Evolutionary conservation across 1,284 basidiomycete genomes (phyloP).

Genomic region (Laetiporus sulphureus): DNA sequence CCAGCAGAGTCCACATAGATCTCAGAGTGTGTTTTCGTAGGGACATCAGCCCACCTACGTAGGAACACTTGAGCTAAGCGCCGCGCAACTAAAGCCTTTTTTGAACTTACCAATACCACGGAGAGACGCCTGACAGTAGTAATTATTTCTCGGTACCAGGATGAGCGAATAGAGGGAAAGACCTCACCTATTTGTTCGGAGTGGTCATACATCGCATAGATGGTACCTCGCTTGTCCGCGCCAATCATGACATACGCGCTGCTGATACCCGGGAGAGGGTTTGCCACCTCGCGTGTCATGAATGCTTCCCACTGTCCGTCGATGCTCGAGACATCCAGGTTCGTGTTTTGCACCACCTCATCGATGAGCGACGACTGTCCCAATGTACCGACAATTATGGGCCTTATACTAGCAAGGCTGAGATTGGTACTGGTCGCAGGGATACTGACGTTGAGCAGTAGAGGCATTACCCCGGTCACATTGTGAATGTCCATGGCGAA

Average conservation of each 20-base stretch:
- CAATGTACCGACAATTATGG: slow-evolving; percentile 62
- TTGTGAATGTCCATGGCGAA: slow-evolving; percentile 56
- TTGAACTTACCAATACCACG: slow-evolving; percentile 62
- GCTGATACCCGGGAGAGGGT: slow-evolving; percentile 50
- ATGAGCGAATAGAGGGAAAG: no score
- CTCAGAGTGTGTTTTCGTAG: slow-evolving; percentile 40
- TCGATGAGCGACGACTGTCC: slow-evolving; percentile 54
- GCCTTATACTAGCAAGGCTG: slow-evolving; percentile 22
- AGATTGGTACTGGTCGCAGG: slow-evolving; percentile 16
- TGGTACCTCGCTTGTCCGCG: slow-evolving; percentile 59
- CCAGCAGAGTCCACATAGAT: slow-evolving; percentile 44
- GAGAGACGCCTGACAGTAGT: slow-evolving; percentile 42
- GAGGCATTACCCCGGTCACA: slow-evolving; percentile 48
- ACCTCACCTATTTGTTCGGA: slow-evolving; percentile 63
- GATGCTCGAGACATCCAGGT: slow-evolving; percentile 48
- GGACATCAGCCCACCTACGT: slow-evolving; percentile 64
- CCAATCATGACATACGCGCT: slow-evolving; percentile 63
- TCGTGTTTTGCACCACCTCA: slow-evolving; percentile 42
- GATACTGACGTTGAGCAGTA: slow-evolving; percentile 38
- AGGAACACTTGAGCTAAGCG: no score
- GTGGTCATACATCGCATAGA: slow-evolving; percentile 64
- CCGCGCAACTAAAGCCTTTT: neutral
- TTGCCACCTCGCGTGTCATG: slow-evolving; percentile 41
- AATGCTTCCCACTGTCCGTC: slow-evolving; percentile 63
- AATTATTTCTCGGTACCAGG: no score